Conservation (phyloP, 768 basidiomycete species). For the Roridomyces roridus region DNA sequence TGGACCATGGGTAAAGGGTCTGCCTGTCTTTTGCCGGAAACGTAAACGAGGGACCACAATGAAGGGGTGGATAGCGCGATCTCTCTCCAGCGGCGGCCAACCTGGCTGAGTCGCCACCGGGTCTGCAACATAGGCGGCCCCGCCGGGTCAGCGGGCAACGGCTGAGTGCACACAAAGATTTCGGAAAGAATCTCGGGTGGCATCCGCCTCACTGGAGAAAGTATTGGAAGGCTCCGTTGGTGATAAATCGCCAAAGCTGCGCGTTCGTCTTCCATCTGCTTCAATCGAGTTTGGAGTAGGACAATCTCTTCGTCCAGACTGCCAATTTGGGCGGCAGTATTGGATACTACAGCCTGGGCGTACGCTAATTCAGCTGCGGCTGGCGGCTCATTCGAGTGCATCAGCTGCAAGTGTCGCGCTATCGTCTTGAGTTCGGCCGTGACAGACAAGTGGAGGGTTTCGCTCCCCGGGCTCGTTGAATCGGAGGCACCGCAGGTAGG, state of each 20-base stretch:
- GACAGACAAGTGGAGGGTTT: too few relatives aligned
- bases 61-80: not conserved
- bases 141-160: not conserved
- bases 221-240: not conserved
- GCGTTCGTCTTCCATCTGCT: too few relatives aligned
- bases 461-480: too few relatives aligned
- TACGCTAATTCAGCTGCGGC: too few relatives aligned
- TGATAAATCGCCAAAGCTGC: too few relatives aligned
- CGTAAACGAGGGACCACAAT: slow-evolving; percentile 3
- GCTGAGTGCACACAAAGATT: slow-evolving; percentile 5
- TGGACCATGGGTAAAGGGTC: not conserved
- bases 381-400: not conserved
- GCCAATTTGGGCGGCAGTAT: too few relatives aligned
- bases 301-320: too few relatives aligned
- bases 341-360: too few relatives aligned
- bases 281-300: too few relatives aligned
- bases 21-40: too few relatives aligned
- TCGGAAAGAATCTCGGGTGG: slow-evolving; percentile 3
- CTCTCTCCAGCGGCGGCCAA: slow-evolving; percentile 10
- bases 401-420: not conserved
- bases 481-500: too few relatives aligned
- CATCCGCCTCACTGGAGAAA: slow-evolving; percentile 1
- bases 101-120: slow-evolving; percentile 2
- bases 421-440: too few relatives aligned
- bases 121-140: not conserved